A percentile compares a stretch with the other conserved stretches of the same genome.
phyloP scores from a whole-genome alignment of 108 stramenopile species.

The Fragilaria radians region DNA sequence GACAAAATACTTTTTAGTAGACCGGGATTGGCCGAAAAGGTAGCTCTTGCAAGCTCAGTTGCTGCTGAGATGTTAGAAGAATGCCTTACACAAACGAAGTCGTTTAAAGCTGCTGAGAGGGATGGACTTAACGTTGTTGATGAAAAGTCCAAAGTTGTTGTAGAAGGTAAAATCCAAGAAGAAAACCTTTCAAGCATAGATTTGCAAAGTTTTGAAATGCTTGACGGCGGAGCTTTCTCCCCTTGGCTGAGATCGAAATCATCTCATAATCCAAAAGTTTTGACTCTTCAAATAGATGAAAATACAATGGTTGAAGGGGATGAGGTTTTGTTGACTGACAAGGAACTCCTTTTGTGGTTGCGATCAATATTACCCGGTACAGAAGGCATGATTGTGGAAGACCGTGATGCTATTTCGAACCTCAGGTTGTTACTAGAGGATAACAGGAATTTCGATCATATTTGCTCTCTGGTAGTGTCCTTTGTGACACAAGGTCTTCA shows the following conservation, averaged over 20 bases:
- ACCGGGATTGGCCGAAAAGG: conserved; percentile 52
- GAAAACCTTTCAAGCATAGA: too few species aligned
- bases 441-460: conserved; percentile 43
- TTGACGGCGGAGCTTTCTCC: conserved; percentile 39
- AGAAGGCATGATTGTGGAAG: not conserved
- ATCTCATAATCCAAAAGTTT: too few species aligned
- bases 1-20: conserved; percentile 5
- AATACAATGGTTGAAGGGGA: not conserved
- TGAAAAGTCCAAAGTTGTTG: not conserved
- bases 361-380: conserved; percentile 6
- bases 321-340: not conserved
- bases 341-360: conserved; percentile 17
- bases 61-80: conserved; percentile 58
- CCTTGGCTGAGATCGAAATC: too few species aligned
- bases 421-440: conserved; percentile 19
- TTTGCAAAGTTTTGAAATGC: conserved; percentile 9
- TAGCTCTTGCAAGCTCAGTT: conserved; percentile 59
- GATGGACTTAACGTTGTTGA: not conserved
- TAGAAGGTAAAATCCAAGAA: too few species aligned
- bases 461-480: conserved; percentile 40
- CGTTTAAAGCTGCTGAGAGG: not conserved
- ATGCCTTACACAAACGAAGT: not conserved
- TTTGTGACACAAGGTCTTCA: conserved; percentile 5
- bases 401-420: not conserved
- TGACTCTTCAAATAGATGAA: not conserved